A percentile compares a stretch with the other conserved stretches of the same genome.
Evolutionary conservation across 1,139 yeast species (phyloP).

Genomic region (Candida gigantensis): DNA sequence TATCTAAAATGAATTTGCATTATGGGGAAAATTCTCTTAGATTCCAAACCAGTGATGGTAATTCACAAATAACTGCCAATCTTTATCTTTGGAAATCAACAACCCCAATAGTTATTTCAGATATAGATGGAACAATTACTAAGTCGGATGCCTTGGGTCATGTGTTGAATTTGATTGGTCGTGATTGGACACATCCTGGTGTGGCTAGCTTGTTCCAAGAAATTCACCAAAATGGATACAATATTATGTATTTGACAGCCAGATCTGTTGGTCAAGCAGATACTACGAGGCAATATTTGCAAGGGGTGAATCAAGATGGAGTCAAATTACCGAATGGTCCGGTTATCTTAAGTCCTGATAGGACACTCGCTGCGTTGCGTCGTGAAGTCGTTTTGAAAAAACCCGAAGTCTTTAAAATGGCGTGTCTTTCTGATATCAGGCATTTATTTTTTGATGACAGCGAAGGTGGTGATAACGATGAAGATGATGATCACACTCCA

Average conservation of each 20-base stretch:
- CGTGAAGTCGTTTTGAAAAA: conserved; percentile 91
- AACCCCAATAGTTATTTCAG: conserved; percentile 92
- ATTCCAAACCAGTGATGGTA: conserved; percentile 81
- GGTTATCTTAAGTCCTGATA: conserved; percentile 91
- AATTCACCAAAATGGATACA: conserved; percentile 84
- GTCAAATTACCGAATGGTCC: conserved; percentile 84
- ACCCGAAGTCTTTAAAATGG: conserved; percentile 98
- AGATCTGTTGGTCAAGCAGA: conserved; percentile 97
- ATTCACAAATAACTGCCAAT: conserved; percentile 71
- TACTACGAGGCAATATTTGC: conserved; percentile 79
- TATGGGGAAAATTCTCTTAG: conserved; percentile 78
- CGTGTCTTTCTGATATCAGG: conserved; percentile 86
- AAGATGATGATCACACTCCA: conserved; percentile 57
- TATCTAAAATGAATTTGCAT: conserved; percentile 68
- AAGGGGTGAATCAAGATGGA: conserved; percentile 72
- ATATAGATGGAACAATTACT: conserved; percentile 97
- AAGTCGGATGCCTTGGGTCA: conserved; percentile 98
- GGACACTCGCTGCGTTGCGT: conserved; percentile 92
- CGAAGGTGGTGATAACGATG: conserved; percentile 25
- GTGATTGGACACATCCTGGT: conserved; percentile 98
- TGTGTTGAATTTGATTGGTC: conserved; percentile 87
- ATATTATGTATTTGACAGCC: conserved; percentile 90
- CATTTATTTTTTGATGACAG: conserved; percentile 50
- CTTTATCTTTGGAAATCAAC: conserved; percentile 82
- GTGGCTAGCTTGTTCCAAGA: conserved; percentile 90